Evolutionary conservation across 305 asterid genomes (phyloP).

Genomic region (Fraxinus platypoda): DNA sequence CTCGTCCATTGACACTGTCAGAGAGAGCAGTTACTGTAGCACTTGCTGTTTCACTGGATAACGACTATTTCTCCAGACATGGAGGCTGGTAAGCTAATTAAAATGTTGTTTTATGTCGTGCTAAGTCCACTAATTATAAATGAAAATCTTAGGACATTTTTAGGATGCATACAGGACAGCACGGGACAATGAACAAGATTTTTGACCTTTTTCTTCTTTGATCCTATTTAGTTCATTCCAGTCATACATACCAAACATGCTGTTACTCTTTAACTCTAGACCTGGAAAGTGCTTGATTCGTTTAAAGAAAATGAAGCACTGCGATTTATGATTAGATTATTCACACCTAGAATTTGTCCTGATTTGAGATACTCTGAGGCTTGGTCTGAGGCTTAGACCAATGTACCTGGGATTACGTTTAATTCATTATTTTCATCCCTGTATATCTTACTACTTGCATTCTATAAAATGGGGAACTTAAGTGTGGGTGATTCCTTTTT

Average conservation of each 20-base stretch:
- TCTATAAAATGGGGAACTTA: not conserved
- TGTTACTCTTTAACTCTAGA: not conserved
- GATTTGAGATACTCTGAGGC: conserved; percentile 4
- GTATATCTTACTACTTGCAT: not conserved
- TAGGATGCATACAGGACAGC: not conserved
- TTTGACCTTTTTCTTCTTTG: not conserved
- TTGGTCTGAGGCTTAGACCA: not conserved
- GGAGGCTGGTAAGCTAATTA: conserved; percentile 81
- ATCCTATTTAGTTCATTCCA: not conserved
- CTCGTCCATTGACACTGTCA: conserved; percentile 68
- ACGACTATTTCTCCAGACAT: conserved; percentile 90
- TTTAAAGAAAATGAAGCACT: not conserved
- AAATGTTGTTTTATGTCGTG: not conserved
- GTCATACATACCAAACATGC: not conserved
- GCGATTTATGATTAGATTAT: not conserved
- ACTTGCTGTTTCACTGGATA: conserved; percentile 86
- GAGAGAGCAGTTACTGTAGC: conserved; percentile 94
- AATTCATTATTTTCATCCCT: not conserved
- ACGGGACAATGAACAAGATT: not conserved
- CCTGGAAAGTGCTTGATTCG: not conserved
- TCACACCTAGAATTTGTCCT: not conserved
- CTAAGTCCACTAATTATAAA: not conserved
- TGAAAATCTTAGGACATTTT: conserved; percentile 1
- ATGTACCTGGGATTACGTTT: not conserved
- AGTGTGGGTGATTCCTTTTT: not conserved